Evolutionary conservation across 2,329 filamentous ascomycete species (phyloP).

Genomic region (Penicillium sp.): DNA sequence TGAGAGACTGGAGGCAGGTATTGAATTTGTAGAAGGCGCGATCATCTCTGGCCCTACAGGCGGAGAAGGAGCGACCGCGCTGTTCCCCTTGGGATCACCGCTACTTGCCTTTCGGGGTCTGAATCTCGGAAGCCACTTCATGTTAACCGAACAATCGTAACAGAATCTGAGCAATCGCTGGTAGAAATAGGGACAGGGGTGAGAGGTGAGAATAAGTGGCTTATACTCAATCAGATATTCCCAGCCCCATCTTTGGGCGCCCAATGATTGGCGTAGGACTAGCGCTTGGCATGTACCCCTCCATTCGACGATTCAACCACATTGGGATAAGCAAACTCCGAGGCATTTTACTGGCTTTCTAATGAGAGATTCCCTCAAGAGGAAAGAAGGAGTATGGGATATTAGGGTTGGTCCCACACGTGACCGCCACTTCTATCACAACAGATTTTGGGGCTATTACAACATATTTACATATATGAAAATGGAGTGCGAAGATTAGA

Average conservation of each 20-base stretch:
- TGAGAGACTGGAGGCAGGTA: not conserved
- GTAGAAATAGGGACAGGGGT: too few relatives aligned
- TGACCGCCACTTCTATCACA: not conserved
- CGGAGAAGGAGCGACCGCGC: not conserved
- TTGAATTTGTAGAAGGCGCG: not conserved
- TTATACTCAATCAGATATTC: not conserved
- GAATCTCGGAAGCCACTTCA: not conserved
- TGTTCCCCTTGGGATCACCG: not conserved
- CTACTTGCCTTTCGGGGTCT: not conserved
- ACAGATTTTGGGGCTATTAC: not conserved
- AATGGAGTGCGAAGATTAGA: not conserved
- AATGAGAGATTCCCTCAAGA: too few relatives aligned
- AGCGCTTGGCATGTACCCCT: not conserved
- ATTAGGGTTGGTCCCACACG: slow-evolving; percentile 7
- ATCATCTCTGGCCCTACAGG: not conserved
- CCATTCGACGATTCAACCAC: too few relatives aligned
- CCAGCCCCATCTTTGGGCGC: not conserved
- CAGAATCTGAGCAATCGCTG: not conserved
- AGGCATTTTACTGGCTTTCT: not conserved
- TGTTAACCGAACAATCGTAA: not conserved
- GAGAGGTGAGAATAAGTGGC: not conserved
- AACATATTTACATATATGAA: not conserved
- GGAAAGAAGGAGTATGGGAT: too few relatives aligned
- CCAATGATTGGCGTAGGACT: not conserved
- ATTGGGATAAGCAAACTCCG: not conserved